Conservation (phyloP, 2,329 filamentous ascomycete species). For the Rutstroemia sydowiana region DNA sequence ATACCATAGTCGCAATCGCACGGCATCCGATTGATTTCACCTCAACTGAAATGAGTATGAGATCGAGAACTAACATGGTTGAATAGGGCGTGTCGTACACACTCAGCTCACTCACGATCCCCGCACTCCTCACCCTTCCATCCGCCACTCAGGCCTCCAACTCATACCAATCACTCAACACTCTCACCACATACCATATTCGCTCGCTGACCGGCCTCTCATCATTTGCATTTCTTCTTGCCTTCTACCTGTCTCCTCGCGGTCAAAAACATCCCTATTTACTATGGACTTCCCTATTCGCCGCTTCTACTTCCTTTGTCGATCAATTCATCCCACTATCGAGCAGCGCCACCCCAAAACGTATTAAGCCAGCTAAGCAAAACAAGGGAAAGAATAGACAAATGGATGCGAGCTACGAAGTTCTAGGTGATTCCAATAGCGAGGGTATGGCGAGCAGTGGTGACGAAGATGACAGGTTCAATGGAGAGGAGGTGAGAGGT, state of each 20-base stretch:
- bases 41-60: too few species aligned
- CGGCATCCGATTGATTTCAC: background rate
- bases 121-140: constrained; percentile 72
- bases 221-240: constrained; percentile 64
- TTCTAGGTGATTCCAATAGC: constrained; percentile 48
- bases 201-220: constrained; percentile 62
- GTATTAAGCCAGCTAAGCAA: constrained; percentile 1
- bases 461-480: constrained; percentile 42
- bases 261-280: constrained; percentile 80
- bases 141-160: constrained; percentile 64
- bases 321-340: constrained; percentile 21
- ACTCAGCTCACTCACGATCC: constrained; percentile 68
- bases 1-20: background rate
- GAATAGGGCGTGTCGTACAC: constrained; percentile 80
- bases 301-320: constrained; percentile 44
- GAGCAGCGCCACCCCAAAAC: background rate
- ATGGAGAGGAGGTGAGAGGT: constrained; percentile 54
- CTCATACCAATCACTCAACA: constrained; percentile 61
- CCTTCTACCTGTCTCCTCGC: constrained; percentile 69
- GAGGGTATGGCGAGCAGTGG: constrained; percentile 38
- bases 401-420: constrained; percentile 68
- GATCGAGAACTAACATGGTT: background rate
- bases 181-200: constrained; percentile 57
- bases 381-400: constrained; percentile 25
- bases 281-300: constrained; percentile 71